Evolutionary conservation across 2,329 filamentous ascomycete genomes (phyloP).

Genomic region (Penicillium sp.): DNA sequence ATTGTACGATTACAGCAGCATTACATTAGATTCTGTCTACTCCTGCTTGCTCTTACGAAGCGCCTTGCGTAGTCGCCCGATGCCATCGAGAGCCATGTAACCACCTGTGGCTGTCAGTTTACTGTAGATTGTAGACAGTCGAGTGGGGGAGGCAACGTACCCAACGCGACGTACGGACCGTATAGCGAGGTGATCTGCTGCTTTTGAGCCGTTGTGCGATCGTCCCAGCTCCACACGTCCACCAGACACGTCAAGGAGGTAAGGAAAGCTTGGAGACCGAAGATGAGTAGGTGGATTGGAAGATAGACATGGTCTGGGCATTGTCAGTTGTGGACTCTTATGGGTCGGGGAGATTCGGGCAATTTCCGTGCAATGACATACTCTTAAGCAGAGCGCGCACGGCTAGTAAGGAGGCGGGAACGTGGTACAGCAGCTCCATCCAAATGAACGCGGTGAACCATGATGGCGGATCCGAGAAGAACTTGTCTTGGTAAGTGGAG

Average conservation of each 20-base stretch:
- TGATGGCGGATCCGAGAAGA: constrained; percentile 60
- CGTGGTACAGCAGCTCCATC: constrained; percentile 63
- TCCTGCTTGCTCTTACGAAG: constrained; percentile 34
- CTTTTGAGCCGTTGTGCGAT: constrained; percentile 49
- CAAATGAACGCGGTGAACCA: constrained; percentile 62
- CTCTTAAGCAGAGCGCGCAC: constrained; percentile 56
- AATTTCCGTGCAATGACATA: constrained; percentile 31
- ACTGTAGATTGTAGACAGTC: not conserved
- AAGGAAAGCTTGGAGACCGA: constrained; percentile 59
- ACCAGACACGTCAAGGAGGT: constrained; percentile 65
- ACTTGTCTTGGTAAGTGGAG: constrained; percentile 62
- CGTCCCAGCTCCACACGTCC: constrained; percentile 60
- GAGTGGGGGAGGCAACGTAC: constrained; percentile 51
- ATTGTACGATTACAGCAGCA: constrained; percentile 11
- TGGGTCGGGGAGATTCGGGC: not conserved
- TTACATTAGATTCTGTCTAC: constrained; percentile 16
- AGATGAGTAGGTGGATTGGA: constrained; percentile 62
- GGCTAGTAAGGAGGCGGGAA: constrained; percentile 63
- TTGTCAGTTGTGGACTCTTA: not conserved
- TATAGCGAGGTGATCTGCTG: constrained; percentile 55
- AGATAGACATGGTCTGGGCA: constrained; percentile 56
- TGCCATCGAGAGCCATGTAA: constrained; percentile 42
- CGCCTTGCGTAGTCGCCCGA: constrained; percentile 31
- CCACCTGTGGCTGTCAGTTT: constrained; percentile 30
- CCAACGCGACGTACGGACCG: constrained; percentile 57